Conservation (phyloP, 805 yeast species). For the Yarrowia bubula region DNA sequence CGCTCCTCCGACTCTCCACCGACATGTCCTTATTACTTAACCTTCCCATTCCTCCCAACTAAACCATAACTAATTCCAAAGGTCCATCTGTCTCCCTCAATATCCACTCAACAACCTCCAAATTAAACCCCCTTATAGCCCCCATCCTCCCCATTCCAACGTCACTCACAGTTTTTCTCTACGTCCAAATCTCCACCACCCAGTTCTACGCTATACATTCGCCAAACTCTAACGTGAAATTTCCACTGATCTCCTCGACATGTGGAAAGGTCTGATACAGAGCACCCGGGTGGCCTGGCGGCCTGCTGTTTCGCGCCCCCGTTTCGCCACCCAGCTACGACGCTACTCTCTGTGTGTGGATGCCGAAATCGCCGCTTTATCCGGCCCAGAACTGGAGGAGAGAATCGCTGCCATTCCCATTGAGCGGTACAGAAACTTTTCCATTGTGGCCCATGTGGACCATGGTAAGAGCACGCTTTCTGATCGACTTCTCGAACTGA, state of each 20-base stretch:
- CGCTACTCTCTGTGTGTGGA: constrained; percentile 9
- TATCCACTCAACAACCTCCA: no score
- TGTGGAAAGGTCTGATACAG: constrained; percentile 5
- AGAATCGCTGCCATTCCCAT: constrained; percentile 78
- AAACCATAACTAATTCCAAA: no score
- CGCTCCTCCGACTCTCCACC: no score
- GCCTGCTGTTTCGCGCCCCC: neutral
- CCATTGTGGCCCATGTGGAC: constrained; percentile 95
- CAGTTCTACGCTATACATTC: no score
- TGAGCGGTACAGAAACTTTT: constrained; percentile 80
- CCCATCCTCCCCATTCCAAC: no score
- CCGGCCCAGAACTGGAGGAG: constrained; percentile 44
- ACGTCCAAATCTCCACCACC: no score
- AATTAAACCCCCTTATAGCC: no score
- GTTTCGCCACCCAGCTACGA: neutral
- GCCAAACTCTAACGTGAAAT: no score
- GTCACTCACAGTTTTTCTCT: no score
- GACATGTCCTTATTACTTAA: no score
- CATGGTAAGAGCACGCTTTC: constrained; percentile 77
- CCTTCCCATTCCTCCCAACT: no score
- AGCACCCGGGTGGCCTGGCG: neutral
- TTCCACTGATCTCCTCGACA: neutral
- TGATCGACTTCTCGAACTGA: constrained; percentile 80
- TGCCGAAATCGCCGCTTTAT: constrained; percentile 5
- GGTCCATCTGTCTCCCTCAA: no score